These are phyloP conservation scores for Biscutella laevigata DNA, from an alignment of 441 rosid species.

Conservation along the genomic window DNA sequence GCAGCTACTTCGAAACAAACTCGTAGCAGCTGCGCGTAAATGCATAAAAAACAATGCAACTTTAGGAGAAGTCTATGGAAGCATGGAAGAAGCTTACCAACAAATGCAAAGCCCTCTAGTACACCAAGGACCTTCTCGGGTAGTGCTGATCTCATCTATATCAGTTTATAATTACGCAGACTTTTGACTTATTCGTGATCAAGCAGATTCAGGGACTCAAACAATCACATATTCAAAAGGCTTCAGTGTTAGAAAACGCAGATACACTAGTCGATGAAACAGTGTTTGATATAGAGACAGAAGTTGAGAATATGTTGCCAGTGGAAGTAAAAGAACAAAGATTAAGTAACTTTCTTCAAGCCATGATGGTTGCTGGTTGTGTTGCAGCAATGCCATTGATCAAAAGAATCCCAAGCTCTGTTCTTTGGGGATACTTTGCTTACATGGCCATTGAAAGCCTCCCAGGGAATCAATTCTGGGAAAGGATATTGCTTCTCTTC, in stretches of 20 bases:
- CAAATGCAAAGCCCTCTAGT: constrained; percentile 52
- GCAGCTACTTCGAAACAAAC: constrained; percentile 50
- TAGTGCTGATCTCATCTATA: constrained; percentile 13
- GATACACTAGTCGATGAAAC: constrained; percentile 40
- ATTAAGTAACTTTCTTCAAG: constrained; percentile 61
- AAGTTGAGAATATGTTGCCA: constrained; percentile 50
- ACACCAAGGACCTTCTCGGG: constrained; percentile 50
- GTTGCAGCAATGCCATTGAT: constrained; percentile 62
- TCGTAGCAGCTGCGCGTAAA: constrained; percentile 46
- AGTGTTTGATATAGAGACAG: constrained; percentile 49
- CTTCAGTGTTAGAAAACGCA: constrained; percentile 32
- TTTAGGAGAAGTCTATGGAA: constrained; percentile 45
- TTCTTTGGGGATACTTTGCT: constrained; percentile 68
- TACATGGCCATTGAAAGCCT: constrained; percentile 68
- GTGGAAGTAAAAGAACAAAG: constrained; percentile 66
- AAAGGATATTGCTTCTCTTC: constrained; percentile 52
- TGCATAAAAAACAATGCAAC: constrained; percentile 41
- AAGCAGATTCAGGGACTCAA: constrained; percentile 34
- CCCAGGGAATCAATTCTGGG: constrained; percentile 72
- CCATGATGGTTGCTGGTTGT: constrained; percentile 48
- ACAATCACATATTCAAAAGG: constrained; percentile 44
- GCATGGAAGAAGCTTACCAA: constrained; percentile 61
- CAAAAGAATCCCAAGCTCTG: constrained; percentile 54
- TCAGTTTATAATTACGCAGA: background rate
- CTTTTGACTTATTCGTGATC: constrained; percentile 8